Evolutionary conservation across 78 protist species (phyloP), one percentile per base, ranked within the genome.

Genomic region (Bodo saltans): DNA sequence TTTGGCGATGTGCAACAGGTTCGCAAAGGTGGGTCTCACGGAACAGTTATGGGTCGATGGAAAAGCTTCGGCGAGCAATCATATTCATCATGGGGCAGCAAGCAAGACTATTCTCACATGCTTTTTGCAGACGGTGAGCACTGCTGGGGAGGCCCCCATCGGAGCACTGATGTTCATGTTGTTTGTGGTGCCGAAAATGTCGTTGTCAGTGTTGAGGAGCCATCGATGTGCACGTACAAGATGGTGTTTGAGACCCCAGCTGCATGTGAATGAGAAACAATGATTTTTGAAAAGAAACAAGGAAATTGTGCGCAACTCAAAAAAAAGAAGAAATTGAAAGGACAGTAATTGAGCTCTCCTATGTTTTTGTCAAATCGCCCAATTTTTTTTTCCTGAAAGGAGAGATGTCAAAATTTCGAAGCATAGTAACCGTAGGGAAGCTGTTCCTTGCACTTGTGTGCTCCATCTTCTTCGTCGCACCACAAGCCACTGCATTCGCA

Each of bases 81-180:
- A 32, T 76, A 76, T 67, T 47, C 69, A 29, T 2, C 81, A 38
- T 76, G 81, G 81, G 81, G 81, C 29, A 38, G 81, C 35, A 8
- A 4, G 17, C 42, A 76, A 17, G 81, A 76, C 35, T 30, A 42
- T 29, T 1, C 67, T 38, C 12, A 30, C 34, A 17, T 32, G 81
- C 38, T 23, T 23, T 76, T 30, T 67, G 53, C 12, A 2, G 32
- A 73, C 78, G 78, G 94, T 0, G 76, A 85, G 41, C 81, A 75
- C 74, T 91, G 94, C 84, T 91, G 91, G 91, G 83, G 83, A 47
- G 94, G 94, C 27, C 94, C 94, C 39, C 84, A 85, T n/a, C 32
- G 94, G 42, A 85, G 90, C 37, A 39, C 81, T 3, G 82, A 28
- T 27, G 90, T 92, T 3, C 3, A 0, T 29, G 34, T 87, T 11